A percentile compares a stretch with the other conserved stretches of the same genome.
Conservation (phyloP, 1,139 yeast genomes). For the Eremothecium gossypii region DNA sequence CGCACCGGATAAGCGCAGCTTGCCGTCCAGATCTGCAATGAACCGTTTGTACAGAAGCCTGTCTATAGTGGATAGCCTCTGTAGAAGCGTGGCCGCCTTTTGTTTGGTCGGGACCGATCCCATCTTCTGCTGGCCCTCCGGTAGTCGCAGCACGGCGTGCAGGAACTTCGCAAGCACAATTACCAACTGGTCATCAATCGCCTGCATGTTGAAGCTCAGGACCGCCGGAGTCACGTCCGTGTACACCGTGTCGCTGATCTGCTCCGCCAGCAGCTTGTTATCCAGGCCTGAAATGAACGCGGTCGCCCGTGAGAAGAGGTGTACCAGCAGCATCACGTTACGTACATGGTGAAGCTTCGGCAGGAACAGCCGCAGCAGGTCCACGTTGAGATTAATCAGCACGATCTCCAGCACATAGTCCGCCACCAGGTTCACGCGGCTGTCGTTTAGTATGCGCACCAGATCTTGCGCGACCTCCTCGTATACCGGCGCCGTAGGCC, state of each 20-base stretch:
- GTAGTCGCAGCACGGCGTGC: constrained; percentile 16
- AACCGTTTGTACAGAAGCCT: constrained; percentile 21
- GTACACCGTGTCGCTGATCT: constrained; percentile 20
- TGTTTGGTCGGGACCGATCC: constrained; percentile 14
- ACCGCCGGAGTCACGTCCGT: constrained; percentile 20
- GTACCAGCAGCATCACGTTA: constrained; percentile 16
- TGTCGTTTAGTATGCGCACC: constrained; percentile 15
- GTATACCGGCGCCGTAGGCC: constrained; percentile 12
- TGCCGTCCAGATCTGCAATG: constrained; percentile 16
- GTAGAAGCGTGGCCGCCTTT: constrained; percentile 12
- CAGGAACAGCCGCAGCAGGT: constrained; percentile 18
- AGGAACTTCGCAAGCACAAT: constrained; percentile 24
- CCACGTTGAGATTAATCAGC: constrained; percentile 26
- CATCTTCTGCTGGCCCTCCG: constrained; percentile 13
- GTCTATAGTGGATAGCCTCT: constrained; percentile 17
- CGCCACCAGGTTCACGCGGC: constrained; percentile 19
- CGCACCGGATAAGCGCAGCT: constrained; percentile 16
- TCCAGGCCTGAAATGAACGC: constrained; percentile 19
- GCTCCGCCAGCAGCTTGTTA: constrained; percentile 25
- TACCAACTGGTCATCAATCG: constrained; percentile 15
- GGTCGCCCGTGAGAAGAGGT: constrained; percentile 24
- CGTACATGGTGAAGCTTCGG: constrained; percentile 18
- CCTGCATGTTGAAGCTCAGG: constrained; percentile 11
- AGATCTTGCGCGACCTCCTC: constrained; percentile 16
- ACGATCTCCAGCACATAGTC: constrained; percentile 26